phyloP scores from a whole-genome alignment of 768 basidiomycete species.

The Mycena kentingensis region DNA sequence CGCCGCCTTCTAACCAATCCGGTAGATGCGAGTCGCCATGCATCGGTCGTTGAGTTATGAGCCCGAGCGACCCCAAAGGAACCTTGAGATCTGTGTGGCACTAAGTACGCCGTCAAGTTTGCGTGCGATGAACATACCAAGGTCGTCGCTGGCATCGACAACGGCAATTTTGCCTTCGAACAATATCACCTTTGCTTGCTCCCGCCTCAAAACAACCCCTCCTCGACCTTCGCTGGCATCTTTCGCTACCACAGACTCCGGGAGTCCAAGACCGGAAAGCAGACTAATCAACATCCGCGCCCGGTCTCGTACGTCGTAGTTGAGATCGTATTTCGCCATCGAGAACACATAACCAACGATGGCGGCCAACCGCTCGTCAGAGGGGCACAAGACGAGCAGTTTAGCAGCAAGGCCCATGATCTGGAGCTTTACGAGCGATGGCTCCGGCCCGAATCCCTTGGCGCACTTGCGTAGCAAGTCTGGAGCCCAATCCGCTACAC shows the following conservation, averaged over 20 bases:
- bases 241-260: slow-evolving; percentile 30
- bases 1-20: slow-evolving; percentile 88
- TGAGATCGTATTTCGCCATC: slow-evolving; percentile 83
- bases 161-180: slow-evolving; percentile 71
- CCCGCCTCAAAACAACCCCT: slow-evolving; percentile 77
- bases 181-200: slow-evolving; percentile 79
- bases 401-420: slow-evolving; percentile 86
- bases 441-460: slow-evolving; percentile 51
- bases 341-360: slow-evolving; percentile 75
- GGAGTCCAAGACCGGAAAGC: slow-evolving; percentile 51
- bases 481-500: slow-evolving; percentile 78
- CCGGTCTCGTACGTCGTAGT: slow-evolving; percentile 91
- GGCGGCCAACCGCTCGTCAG: slow-evolving; percentile 48
- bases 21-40: slow-evolving; percentile 59
- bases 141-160: slow-evolving; percentile 39
- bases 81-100: slow-evolving; percentile 37
- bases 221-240: slow-evolving; percentile 51
- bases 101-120: slow-evolving; percentile 28
- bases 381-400: slow-evolving; percentile 68
- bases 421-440: slow-evolving; percentile 75
- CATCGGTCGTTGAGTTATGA: slow-evolving; percentile 59
- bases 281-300: slow-evolving; percentile 77
- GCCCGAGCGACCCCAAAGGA: slow-evolving; percentile 64
- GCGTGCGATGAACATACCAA: slow-evolving; percentile 27
- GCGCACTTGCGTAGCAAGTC: slow-evolving; percentile 84